phyloP scores from a whole-genome alignment of 2,329 filamentous ascomycete species.

The Chalaropsis ovoidea region DNA sequence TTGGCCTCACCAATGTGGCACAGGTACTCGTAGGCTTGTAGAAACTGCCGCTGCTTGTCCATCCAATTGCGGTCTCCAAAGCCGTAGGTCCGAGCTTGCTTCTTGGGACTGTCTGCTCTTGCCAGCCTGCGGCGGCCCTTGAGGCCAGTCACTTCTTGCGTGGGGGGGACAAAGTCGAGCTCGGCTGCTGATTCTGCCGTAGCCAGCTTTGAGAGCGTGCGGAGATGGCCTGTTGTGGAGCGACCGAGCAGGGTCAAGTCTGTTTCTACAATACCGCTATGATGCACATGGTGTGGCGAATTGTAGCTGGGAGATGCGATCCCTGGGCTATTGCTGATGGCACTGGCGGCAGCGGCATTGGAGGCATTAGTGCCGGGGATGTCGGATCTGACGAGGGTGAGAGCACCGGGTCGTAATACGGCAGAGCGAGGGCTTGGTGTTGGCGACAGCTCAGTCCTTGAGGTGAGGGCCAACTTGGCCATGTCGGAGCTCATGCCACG shows the following conservation, averaged over 20 bases:
- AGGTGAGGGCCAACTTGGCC: constrained; percentile 43
- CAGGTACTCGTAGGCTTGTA: constrained; percentile 95
- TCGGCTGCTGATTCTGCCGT: constrained; percentile 66
- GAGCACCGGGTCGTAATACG: constrained; percentile 45
- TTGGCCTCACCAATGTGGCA: constrained; percentile 98
- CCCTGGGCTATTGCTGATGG: constrained; percentile 26
- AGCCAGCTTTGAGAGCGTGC: constrained; percentile 74
- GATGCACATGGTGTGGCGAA: constrained; percentile 30
- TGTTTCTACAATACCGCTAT: constrained; percentile 47
- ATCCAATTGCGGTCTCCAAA: constrained; percentile 92
- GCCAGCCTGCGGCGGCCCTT: constrained; percentile 77
- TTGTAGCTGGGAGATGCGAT: constrained; percentile 15
- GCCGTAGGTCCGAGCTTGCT: constrained; percentile 40
- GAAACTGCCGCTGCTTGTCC: constrained; percentile 93
- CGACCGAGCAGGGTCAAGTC: constrained; percentile 75
- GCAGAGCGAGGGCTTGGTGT: constrained; percentile 37
- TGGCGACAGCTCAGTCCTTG: constrained; percentile 37
- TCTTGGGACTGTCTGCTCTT: constrained; percentile 49
- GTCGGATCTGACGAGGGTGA: constrained; percentile 24
- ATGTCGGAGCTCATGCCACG: constrained; percentile 58
- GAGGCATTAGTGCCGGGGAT: constrained; percentile 28
- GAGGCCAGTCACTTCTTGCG: constrained; percentile 79
- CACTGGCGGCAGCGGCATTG: constrained; percentile 29
- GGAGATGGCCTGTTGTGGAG: constrained; percentile 81
- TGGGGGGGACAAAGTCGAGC: constrained; percentile 60